A percentile compares a stretch with the other conserved stretches of the same genome.
phyloP scores from a whole-genome alignment of 169 alveolate species.

The Plasmodium reichenowi region DNA sequence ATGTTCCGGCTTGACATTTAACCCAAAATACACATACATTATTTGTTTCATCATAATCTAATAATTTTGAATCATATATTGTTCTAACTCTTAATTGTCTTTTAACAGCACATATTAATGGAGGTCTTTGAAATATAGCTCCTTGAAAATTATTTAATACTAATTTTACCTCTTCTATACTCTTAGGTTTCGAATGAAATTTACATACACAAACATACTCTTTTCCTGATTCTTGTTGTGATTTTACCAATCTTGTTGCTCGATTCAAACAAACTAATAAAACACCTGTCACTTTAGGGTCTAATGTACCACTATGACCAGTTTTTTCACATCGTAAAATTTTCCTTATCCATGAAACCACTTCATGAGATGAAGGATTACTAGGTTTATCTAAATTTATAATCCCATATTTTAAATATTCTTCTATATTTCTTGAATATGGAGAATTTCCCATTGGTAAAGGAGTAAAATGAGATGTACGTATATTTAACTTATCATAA shows the following conservation, averaged over 20 bases:
- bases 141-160: slow-evolving; percentile 98
- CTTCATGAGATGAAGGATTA: slow-evolving; percentile 99
- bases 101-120: slow-evolving; percentile 99
- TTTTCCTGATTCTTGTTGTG: slow-evolving; percentile 99
- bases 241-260: slow-evolving; percentile 99
- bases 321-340: slow-evolving; percentile 99
- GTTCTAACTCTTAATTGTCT: slow-evolving; percentile 99
- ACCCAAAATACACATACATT: slow-evolving; percentile 98
- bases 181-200: slow-evolving; percentile 93
- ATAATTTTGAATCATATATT: slow-evolving; percentile 97
- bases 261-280: slow-evolving; percentile 98
- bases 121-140: slow-evolving; percentile 99
- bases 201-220: slow-evolving; percentile 98
- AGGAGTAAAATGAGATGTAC: slow-evolving; percentile 99
- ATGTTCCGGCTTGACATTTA: slow-evolving; percentile 99
- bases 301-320: slow-evolving; percentile 99
- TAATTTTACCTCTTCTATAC: slow-evolving; percentile 78
- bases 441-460: slow-evolving; percentile 99
- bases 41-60: slow-evolving; percentile 97
- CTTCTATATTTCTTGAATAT: slow-evolving; percentile 94
- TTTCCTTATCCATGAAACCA: slow-evolving; percentile 99
- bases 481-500: slow-evolving; percentile 95
- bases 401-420: slow-evolving; percentile 97
- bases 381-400: slow-evolving; percentile 99
- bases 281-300: slow-evolving; percentile 99